These are phyloP conservation scores for Suillus decipiens DNA, from an alignment of 768 basidiomycete species.

Conservation along the genomic window DNA sequence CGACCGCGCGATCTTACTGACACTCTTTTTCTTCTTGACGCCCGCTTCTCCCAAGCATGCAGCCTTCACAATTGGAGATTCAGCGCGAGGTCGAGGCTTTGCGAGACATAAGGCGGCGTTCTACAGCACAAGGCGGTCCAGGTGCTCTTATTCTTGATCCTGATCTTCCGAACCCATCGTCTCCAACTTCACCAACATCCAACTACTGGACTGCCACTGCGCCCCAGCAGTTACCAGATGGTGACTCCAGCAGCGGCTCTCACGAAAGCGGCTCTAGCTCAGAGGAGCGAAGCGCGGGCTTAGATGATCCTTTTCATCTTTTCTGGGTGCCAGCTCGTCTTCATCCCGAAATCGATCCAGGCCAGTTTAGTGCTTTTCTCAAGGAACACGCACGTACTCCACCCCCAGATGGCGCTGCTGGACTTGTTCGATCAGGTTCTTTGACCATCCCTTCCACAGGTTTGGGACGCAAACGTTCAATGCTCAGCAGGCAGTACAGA, in stretches of 20 bases:
- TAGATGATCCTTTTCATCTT: conserved; percentile 84
- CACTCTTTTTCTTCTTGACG: conserved; percentile 15
- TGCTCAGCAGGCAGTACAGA: conserved; percentile 93
- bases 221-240: conserved; percentile 41
- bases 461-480: conserved; percentile 85
- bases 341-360: conserved; percentile 97
- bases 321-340: conserved; percentile 99
- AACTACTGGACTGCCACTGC: conserved; percentile 48
- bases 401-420: conserved; percentile 48
- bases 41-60: conserved; percentile 40
- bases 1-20: conserved; percentile 13
- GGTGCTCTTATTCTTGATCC: conserved; percentile 87
- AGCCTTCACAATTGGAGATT: conserved; percentile 84
- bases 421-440: conserved; percentile 45
- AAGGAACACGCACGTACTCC: conserved; percentile 83
- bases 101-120: conserved; percentile 82
- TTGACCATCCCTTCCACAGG: conserved; percentile 41
- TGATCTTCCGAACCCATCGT: conserved; percentile 79
- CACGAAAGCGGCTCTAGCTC: conserved; percentile 42
- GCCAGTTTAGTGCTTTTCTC: conserved; percentile 92
- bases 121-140: conserved; percentile 70
- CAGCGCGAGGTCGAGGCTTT: conserved; percentile 85
- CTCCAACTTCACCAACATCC: conserved; percentile 58
- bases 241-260: conserved; percentile 45
- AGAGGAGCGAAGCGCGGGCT: conserved; percentile 30